phyloP scores from a whole-genome alignment of 305 asterid genomes.

The Fraxinus nigra region DNA sequence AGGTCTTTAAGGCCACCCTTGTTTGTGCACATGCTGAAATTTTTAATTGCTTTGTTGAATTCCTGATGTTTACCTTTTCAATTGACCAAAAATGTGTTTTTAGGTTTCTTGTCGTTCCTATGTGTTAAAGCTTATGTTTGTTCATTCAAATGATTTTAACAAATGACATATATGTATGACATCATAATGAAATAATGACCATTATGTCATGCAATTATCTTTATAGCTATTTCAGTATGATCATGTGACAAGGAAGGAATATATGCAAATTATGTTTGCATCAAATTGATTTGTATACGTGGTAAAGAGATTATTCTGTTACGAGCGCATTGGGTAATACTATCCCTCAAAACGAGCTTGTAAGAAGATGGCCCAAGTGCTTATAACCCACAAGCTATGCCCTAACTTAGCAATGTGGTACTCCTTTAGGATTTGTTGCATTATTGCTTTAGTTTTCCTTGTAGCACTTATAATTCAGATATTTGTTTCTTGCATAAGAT shows the following conservation, averaged over 20 bases:
- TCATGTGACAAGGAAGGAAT: not conserved
- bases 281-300: not conserved
- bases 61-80: not conserved
- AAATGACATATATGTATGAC: not conserved
- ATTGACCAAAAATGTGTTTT: not conserved
- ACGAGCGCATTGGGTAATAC: not conserved
- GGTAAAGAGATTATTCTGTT: not conserved
- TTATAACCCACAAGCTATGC: not conserved
- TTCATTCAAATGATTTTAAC: not conserved
- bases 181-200: not conserved
- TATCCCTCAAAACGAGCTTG: not conserved
- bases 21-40: not conserved
- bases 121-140: not conserved
- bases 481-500: constrained; percentile 37
- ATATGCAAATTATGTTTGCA: not conserved
- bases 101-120: not conserved
- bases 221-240: not conserved
- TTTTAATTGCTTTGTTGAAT: not conserved
- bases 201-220: not conserved
- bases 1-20: not conserved
- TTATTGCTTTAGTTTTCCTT: not conserved
- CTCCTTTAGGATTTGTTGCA: not conserved
- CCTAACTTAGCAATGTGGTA: not conserved
- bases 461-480: not conserved
- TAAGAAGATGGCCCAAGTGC: not conserved